A percentile compares a stretch with the other conserved stretches of the same genome.
Evolutionary conservation across 2,329 filamentous ascomycete species (phyloP).

Genomic region (Scytalidium sp.): DNA sequence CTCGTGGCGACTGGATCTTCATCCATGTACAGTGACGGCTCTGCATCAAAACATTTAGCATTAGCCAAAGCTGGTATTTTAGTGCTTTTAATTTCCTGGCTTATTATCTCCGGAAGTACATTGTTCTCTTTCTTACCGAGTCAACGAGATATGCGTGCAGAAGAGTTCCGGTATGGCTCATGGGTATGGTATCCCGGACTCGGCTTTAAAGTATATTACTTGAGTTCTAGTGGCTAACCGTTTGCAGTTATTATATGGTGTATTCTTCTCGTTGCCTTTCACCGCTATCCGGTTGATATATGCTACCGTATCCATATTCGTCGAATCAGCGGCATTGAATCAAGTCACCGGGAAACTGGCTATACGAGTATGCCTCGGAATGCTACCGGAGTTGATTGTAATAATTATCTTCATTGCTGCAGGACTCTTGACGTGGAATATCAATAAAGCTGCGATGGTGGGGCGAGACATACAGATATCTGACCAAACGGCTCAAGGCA

Average conservation of each 20-base stretch:
- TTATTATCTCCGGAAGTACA: slow-evolving; percentile 1
- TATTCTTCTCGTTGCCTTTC: slow-evolving; percentile 16
- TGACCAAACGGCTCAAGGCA: background rate
- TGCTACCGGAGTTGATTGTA: slow-evolving; percentile 24
- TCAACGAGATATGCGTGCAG: background rate
- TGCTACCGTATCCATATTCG: slow-evolving; percentile 17
- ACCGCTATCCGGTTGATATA: slow-evolving; percentile 25
- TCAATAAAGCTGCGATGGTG: background rate
- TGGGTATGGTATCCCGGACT: background rate
- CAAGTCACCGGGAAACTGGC: slow-evolving; percentile 17
- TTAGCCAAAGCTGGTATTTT: slow-evolving; percentile 8
- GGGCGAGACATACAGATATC: background rate
- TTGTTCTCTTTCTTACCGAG: slow-evolving; percentile 5
- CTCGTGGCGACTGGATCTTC: slow-evolving; percentile 9
- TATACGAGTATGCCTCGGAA: slow-evolving; percentile 22
- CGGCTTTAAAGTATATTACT: too few relatives aligned
- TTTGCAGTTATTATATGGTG: slow-evolving; percentile 10
- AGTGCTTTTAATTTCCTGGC: slow-evolving; percentile 6
- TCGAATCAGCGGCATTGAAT: slow-evolving; percentile 17
- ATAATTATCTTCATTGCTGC: slow-evolving; percentile 15
- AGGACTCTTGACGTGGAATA: slow-evolving; percentile 21
- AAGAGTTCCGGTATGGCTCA: background rate
- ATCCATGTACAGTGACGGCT: background rate
- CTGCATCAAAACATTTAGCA: background rate
- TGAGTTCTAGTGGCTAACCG: background rate